Conservation (phyloP, 2,329 filamentous ascomycete genomes). For the Aspergillus eucalypticola region DNA sequence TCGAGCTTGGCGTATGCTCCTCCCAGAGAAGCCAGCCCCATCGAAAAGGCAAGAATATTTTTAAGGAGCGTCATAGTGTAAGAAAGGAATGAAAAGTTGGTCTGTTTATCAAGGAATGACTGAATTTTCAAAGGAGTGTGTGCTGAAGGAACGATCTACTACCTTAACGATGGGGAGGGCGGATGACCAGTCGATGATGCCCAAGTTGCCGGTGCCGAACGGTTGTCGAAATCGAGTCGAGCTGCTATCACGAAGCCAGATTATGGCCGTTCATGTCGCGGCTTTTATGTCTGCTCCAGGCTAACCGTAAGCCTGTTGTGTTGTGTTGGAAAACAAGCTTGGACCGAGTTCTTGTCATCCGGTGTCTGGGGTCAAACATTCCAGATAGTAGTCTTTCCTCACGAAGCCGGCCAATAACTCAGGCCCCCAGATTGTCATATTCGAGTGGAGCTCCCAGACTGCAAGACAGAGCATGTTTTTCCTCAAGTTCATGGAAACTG, state of each 20-base stretch:
- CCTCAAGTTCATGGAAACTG: neutral
- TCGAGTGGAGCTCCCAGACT: neutral
- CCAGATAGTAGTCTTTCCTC: neutral
- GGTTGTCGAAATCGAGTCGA: neutral
- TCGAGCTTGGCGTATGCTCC: conserved; percentile 45
- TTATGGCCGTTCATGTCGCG: neutral
- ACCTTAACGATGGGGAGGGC: neutral
- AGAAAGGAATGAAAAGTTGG: neutral
- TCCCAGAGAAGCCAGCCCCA: conserved; percentile 33
- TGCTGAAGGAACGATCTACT: neutral
- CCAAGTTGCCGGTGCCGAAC: neutral
- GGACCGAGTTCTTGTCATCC: neutral
- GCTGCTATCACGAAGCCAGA: neutral
- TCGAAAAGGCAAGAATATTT: conserved; percentile 26
- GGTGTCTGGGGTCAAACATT: neutral
- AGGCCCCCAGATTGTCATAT: neutral
- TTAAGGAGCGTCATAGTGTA: conserved; percentile 30
- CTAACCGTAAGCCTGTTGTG: neutral
- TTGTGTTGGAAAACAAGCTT: neutral
- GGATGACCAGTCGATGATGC: conserved; percentile 1
- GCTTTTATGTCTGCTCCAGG: neutral
- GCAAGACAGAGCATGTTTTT: neutral
- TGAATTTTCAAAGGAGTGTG: neutral
- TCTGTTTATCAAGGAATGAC: neutral
- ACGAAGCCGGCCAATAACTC: neutral